These are phyloP conservation scores for Cyphellophora attinorum DNA, from an alignment of 2,329 filamentous ascomycete species.

Conservation along the genomic window DNA sequence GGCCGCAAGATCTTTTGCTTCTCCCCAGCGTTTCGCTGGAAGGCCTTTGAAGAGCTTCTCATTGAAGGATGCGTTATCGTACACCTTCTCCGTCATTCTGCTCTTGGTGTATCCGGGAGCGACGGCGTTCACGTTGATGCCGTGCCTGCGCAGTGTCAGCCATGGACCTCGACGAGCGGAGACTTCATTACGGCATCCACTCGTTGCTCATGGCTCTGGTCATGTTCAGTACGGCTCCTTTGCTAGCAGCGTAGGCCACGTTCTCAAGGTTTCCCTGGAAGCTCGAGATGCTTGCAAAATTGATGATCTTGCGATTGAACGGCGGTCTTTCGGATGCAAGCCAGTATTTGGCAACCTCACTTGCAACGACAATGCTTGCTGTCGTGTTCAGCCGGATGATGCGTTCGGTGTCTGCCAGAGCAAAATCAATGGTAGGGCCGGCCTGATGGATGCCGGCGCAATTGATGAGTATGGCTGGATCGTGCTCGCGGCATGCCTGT, in stretches of 20 bases:
- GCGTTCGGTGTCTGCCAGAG: conserved; percentile 1
- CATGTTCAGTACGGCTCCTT: conserved; percentile 4
- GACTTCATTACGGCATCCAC: too few species aligned
- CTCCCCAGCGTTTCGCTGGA: conserved; percentile 3
- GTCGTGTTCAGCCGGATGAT: conserved; percentile 3
- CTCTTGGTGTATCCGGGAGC: conserved; percentile 4
- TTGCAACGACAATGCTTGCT: conserved; percentile 2
- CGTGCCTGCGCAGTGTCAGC: conserved; percentile 1
- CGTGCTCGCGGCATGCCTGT: too few species aligned
- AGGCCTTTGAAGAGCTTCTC: conserved; percentile 4
- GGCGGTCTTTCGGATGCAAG: not conserved
- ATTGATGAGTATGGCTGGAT: conserved; percentile 3
- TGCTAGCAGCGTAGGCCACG: conserved; percentile 28
- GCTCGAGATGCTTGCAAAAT: conserved; percentile 4
- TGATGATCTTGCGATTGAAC: conserved; percentile 19
- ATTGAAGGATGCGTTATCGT: conserved; percentile 3
- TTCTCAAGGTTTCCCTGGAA: conserved; percentile 17
- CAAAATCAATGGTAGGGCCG: conserved; percentile 3
- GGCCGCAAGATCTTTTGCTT: conserved; percentile 3
- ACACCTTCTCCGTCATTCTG: conserved; percentile 4
- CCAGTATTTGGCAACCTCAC: conserved; percentile 3
- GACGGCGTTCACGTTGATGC: conserved; percentile 3
- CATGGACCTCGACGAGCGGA: too few species aligned
- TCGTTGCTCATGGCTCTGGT: conserved; percentile 3
- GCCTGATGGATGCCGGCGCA: conserved; percentile 3